Conservation (phyloP, 306 rosid species). For the Cicer yamashitae region DNA sequence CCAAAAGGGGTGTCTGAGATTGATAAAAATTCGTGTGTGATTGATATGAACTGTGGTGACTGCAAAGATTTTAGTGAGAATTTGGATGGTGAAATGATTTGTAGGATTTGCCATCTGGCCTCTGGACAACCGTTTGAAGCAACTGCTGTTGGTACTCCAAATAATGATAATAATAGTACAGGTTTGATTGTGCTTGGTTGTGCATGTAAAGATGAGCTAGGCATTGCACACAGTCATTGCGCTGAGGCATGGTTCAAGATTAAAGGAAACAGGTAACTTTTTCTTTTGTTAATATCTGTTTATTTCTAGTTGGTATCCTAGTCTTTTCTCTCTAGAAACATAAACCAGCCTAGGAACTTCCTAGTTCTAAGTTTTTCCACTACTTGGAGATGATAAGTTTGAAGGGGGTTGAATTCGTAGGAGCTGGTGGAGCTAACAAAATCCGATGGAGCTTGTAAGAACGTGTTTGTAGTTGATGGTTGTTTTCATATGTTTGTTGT, state of each 20-base stretch:
- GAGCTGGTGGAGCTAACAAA: too few species aligned
- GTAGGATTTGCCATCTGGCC: constrained; percentile 86
- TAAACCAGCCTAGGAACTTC: too few species aligned
- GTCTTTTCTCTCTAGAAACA: too few species aligned
- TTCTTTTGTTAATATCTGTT: constrained; percentile 24
- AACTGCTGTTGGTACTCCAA: constrained; percentile 37
- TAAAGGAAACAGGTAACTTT: constrained; percentile 79
- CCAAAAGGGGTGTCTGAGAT: constrained; percentile 52
- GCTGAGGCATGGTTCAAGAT: constrained; percentile 93
- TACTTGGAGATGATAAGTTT: too few species aligned
- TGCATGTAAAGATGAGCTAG: constrained; percentile 84
- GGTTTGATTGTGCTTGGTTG: constrained; percentile 86
- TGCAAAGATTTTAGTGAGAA: constrained; percentile 51
- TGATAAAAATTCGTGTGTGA: constrained; percentile 57
- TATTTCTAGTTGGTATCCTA: too few species aligned
- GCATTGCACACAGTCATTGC: constrained; percentile 77
- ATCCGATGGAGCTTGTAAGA: too few species aligned
- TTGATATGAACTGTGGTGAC: constrained; percentile 58
- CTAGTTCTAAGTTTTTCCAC: too few species aligned
- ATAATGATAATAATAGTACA: constrained; percentile 24
- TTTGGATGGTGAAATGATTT: constrained; percentile 70
- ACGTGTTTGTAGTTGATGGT: too few species aligned
- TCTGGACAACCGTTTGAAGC: constrained; percentile 70
- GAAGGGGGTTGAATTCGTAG: too few species aligned
- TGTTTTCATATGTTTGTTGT: too few species aligned